Conservation (phyloP, 257 asterid species). For the Solanum boliviense region DNA sequence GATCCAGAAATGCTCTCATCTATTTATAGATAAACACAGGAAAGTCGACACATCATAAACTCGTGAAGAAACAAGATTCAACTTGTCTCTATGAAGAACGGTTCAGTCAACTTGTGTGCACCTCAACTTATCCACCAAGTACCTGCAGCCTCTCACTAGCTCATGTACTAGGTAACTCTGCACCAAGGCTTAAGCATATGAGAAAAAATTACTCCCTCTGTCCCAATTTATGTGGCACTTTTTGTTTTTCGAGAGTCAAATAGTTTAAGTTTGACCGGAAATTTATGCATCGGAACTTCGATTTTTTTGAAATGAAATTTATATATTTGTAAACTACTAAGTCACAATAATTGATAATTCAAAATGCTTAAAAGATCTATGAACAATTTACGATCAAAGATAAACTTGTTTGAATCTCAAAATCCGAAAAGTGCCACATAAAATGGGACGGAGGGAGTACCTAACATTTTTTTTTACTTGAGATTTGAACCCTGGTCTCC, state of each 20-base stretch:
- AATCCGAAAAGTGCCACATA: no score
- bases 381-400: no score
- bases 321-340: no score
- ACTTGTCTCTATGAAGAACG: background rate
- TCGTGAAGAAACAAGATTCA: background rate
- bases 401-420: no score
- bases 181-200: background rate
- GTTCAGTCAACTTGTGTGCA: background rate
- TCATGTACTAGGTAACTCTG: background rate
- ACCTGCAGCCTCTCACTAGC: background rate
- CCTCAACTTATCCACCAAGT: background rate
- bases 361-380: no score
- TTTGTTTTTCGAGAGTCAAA: no score
- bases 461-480: background rate
- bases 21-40: background rate
- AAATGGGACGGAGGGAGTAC: background rate
- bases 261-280: no score
- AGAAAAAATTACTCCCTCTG: background rate
- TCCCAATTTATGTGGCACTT: no score
- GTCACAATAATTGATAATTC: no score
- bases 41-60: background rate
- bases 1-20: background rate
- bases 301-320: no score
- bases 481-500: background rate
- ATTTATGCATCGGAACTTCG: no score